phyloP scores from a whole-genome alignment of 2,329 filamentous ascomycete species.

The Penicillium concentricum region DNA sequence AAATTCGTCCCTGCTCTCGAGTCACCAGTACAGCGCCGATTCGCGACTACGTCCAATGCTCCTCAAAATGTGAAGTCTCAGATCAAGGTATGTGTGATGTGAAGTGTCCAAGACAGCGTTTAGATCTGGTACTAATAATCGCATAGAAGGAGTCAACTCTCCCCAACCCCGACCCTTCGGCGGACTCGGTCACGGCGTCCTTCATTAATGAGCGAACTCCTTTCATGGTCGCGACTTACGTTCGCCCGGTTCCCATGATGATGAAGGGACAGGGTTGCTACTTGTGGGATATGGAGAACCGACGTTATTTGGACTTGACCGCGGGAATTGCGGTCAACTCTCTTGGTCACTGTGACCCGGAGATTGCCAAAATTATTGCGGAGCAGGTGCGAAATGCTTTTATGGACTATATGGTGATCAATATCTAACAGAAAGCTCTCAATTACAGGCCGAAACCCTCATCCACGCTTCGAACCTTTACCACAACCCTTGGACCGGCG shows the following conservation, averaged over 20 bases:
- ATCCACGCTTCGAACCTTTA: conserved; percentile 95
- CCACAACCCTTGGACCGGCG: conserved; percentile 93
- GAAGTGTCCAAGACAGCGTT: not conserved
- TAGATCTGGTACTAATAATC: not conserved
- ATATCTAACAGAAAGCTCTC: conserved; percentile 24
- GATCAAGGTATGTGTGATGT: conserved; percentile 19
- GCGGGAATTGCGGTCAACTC: conserved; percentile 94
- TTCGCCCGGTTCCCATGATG: conserved; percentile 86
- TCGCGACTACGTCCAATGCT: conserved; percentile 33
- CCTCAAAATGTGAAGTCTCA: conserved; percentile 30
- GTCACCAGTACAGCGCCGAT: conserved; percentile 35
- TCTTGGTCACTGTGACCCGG: conserved; percentile 84
- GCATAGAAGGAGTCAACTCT: conserved; percentile 50
- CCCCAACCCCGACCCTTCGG: conserved; percentile 69
- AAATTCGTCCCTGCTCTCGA: conserved; percentile 31
- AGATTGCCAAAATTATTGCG: conserved; percentile 70
- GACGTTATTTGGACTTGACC: conserved; percentile 90
- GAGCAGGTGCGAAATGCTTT: conserved; percentile 62
- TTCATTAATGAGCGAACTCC: conserved; percentile 74
- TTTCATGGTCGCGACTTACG: conserved; percentile 95
- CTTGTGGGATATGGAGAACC: conserved; percentile 85
- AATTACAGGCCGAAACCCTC: conserved; percentile 62
- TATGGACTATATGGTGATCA: not conserved
- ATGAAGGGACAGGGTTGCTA: conserved; percentile 83
- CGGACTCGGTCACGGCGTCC: conserved; percentile 71